phyloP scores from a whole-genome alignment of 306 rosid genomes.

The Glycine soja region DNA sequence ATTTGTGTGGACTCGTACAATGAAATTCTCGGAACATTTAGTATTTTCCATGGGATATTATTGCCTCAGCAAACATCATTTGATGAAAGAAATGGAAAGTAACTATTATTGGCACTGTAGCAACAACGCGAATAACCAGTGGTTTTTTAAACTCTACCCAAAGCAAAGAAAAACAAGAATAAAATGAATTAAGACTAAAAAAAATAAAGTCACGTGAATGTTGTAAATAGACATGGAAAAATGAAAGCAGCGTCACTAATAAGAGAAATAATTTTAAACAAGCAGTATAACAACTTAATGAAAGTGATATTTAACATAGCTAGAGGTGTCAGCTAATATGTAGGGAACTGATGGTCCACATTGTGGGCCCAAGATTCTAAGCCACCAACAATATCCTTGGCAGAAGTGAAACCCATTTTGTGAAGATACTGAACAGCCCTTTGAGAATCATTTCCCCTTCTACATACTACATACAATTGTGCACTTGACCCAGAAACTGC shows the following conservation, averaged over 20 bases:
- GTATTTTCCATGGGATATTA: background rate
- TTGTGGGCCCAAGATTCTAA: slow-evolving; percentile 81
- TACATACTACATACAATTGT: slow-evolving; percentile 70
- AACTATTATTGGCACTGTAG: background rate
- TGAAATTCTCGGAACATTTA: no score
- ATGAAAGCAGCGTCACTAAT: background rate
- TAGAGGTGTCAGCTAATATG: slow-evolving; percentile 39
- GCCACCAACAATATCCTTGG: slow-evolving; percentile 89
- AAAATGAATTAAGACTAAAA: no score
- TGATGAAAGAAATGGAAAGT: background rate
- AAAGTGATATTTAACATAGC: background rate
- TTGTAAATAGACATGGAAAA: background rate
- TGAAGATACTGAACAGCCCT: slow-evolving; percentile 86
- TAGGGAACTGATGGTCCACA: slow-evolving; percentile 79
- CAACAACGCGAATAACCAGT: background rate
- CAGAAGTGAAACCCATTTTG: slow-evolving; percentile 73
- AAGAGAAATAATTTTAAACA: background rate
- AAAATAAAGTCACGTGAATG: background rate
- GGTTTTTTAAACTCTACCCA: background rate
- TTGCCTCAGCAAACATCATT: background rate
- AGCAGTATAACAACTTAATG: background rate
- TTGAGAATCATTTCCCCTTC: slow-evolving; percentile 98
- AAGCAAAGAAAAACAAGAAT: background rate
- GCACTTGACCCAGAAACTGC: slow-evolving; percentile 43
- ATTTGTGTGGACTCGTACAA: no score